Evolutionary conservation across 345 rosid genomes (phyloP), one percentile per base, ranked within the genome.

Genomic region (Lumnitzera littorea): DNA sequence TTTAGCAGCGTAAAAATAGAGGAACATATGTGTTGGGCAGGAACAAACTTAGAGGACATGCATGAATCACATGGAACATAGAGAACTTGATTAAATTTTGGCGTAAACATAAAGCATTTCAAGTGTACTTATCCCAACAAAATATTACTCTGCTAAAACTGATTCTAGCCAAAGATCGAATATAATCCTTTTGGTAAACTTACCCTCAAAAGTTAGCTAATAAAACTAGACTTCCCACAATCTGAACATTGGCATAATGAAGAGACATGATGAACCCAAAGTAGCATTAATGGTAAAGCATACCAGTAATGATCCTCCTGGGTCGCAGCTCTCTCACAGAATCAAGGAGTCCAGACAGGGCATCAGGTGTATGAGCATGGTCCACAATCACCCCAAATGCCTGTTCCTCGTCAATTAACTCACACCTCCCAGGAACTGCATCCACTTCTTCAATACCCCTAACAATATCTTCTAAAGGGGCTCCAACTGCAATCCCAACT

Each of bases 351-450:
- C 83, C 89, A 56, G 98, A 92, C 55, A 89, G 76, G 51, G 84
- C 94, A 75, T 78, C 88, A 54, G 96, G 96, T 48, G 96, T 85
- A 15, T 80, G 76, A 63, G 94, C 94, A 70, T 84, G 79, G 67
- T 89, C 98, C 61, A 92, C 96, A 57, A 87, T 85, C 69, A 87
- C 98, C 43, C 96, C 96, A 73, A 79, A 92, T 62, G 96, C 96
- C 75, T 89, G 94, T 68, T 89, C 96, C 67, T 89, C 96, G 5
- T 89, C 98, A 61, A 92, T 92, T 73, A 92, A 69, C 64, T 92
- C 96, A 62, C 91, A 92, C 74, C 96, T 85, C 27, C 98, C 98
- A 1, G 96, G 98, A 63, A 92, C 96, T 24, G 91, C 88, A 76
- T 87, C 96, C 15, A 92, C 81, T 81, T 92, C 98, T 71, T 92